Conservation (phyloP, 208 protist genomes). For the Leptomonas pyrrhocoris region DNA sequence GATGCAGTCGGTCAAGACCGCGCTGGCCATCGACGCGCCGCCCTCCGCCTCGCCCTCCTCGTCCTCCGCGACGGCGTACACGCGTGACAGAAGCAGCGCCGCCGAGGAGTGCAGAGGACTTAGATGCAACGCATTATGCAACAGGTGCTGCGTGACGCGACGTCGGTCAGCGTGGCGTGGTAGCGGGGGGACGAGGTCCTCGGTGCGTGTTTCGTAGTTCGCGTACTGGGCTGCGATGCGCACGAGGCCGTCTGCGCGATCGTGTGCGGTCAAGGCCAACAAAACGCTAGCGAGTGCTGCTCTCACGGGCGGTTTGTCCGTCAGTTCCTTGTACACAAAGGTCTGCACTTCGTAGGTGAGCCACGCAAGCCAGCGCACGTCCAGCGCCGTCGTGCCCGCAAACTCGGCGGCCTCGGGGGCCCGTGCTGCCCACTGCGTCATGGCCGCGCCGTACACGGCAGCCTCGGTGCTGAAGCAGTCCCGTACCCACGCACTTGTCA, state of each 20-base stretch:
- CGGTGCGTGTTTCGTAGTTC: constrained; percentile 18
- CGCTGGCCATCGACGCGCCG: constrained; percentile 4
- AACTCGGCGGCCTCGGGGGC: constrained; percentile 13
- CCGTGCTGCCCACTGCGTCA: constrained; percentile 8
- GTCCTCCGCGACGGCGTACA: constrained; percentile 23
- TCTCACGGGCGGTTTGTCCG: constrained; percentile 8
- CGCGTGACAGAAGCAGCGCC: constrained; percentile 31
- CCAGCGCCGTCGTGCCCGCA: constrained; percentile 15
- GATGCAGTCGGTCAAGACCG: constrained; percentile 30
- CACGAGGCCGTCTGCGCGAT: constrained; percentile 25
- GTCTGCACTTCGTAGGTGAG: constrained; percentile 27
- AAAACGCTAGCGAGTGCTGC: constrained; percentile 14
- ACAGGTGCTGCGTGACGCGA: constrained; percentile 28
- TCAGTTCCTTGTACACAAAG: constrained; percentile 29
- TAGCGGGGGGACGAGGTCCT: constrained; percentile 24
- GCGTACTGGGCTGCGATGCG: constrained; percentile 30
- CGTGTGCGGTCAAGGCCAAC: constrained; percentile 8
- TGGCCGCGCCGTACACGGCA: constrained; percentile 1
- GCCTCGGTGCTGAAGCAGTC: constrained; percentile 21
- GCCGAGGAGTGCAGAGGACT: constrained; percentile 24
- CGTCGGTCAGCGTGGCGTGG: constrained; percentile 11
- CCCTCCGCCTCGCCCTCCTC: neutral
- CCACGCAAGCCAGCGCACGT: constrained; percentile 32
- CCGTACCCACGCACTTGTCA: constrained; percentile 23
- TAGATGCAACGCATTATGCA: constrained; percentile 33